These are phyloP conservation scores for Arachnopeziza araneosa DNA, from an alignment of 2,329 filamentous ascomycete genomes.

Conservation along the genomic window DNA sequence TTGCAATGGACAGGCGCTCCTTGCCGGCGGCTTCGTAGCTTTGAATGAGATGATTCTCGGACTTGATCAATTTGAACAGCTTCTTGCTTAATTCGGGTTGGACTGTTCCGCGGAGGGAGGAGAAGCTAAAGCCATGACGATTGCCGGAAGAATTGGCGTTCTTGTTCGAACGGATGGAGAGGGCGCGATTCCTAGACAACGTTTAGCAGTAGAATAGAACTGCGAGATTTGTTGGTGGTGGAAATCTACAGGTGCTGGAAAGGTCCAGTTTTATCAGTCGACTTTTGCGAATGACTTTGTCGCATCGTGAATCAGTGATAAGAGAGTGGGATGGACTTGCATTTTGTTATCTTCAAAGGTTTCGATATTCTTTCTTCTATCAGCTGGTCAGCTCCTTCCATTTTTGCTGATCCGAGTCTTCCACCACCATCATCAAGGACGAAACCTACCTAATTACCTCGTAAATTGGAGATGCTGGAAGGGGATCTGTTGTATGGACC, in stretches of 20 bases:
- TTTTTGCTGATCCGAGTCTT: not conserved
- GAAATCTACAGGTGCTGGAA: constrained; percentile 12
- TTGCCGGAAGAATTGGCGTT: constrained; percentile 32
- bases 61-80: constrained; percentile 90
- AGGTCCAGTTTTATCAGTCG: constrained; percentile 11
- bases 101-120: constrained; percentile 74
- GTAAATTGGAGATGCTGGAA: not conserved
- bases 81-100: constrained; percentile 87
- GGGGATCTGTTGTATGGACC: not conserved
- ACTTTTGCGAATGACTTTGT: constrained; percentile 14
- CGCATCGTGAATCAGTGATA: constrained; percentile 3
- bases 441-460: not conserved
- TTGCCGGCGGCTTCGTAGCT: constrained; percentile 80
- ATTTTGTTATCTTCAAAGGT: not conserved
- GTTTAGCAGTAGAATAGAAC: constrained; percentile 3
- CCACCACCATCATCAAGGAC: not conserved
- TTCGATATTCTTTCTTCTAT: not conserved
- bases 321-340: not conserved
- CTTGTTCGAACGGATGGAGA: constrained; percentile 62
- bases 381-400: constrained; percentile 18
- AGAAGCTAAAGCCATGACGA: constrained; percentile 76
- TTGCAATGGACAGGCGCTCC: constrained; percentile 78
- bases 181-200: constrained; percentile 61
- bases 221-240: not conserved
- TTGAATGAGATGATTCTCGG: constrained; percentile 80